phyloP scores from a whole-genome alignment of 192 early-diverging fungal species.

The Rhizophagus clarus region DNA sequence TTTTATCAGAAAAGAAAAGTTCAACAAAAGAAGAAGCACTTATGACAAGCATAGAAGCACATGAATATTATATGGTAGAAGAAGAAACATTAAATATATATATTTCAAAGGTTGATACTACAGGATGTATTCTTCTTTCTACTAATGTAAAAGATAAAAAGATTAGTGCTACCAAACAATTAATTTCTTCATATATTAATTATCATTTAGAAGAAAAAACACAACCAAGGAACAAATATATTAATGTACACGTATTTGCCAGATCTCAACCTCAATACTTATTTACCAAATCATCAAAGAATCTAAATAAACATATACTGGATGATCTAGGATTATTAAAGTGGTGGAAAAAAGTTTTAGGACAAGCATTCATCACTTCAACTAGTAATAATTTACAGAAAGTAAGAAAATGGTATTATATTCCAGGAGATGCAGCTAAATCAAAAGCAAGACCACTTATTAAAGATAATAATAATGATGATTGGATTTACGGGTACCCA shows the following conservation, averaged over 20 bases:
- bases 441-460: constrained; percentile 39
- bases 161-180: constrained; percentile 6
- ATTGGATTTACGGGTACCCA: constrained; percentile 41
- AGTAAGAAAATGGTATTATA: constrained; percentile 48
- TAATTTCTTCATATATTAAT: constrained; percentile 16
- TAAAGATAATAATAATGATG: constrained; percentile 1
- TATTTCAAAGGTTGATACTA: constrained; percentile 33
- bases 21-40: not conserved
- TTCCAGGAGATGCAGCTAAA: constrained; percentile 57
- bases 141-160: not conserved
- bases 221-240: not conserved
- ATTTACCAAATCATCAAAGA: constrained; percentile 71
- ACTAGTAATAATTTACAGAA: not conserved
- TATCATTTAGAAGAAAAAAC: not conserved
- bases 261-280: constrained; percentile 86
- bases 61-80: constrained; percentile 18
- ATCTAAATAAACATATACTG: constrained; percentile 63
- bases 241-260: constrained; percentile 70
- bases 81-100: constrained; percentile 8
- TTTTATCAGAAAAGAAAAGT: not conserved
- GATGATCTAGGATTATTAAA: constrained; percentile 64
- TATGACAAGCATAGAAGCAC: constrained; percentile 20
- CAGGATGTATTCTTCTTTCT: not conserved
- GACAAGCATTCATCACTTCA: constrained; percentile 19
- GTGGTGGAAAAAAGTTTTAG: constrained; percentile 71